These are phyloP conservation scores for Cladosporium sp. DNA, from an alignment of 2,329 filamentous ascomycete genomes.

Conservation along the genomic window DNA sequence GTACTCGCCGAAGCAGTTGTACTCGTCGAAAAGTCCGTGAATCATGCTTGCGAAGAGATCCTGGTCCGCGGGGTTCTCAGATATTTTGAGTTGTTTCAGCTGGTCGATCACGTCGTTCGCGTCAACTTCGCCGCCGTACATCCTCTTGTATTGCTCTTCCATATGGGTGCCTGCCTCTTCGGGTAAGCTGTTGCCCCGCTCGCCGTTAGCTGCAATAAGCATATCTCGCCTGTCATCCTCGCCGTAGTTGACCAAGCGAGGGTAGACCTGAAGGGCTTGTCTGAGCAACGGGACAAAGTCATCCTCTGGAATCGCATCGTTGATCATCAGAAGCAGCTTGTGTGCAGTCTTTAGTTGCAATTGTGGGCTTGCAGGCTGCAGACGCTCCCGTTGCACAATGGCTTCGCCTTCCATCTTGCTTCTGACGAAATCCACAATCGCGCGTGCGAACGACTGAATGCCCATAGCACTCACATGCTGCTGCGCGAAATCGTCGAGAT, in stretches of 20 bases:
- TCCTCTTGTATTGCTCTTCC: slow-evolving; percentile 96
- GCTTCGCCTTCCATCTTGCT: slow-evolving; percentile 84
- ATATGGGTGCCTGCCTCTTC: slow-evolving; percentile 81
- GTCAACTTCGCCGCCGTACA: slow-evolving; percentile 90
- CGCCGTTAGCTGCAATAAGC: slow-evolving; percentile 82
- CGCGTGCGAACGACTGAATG: slow-evolving; percentile 61
- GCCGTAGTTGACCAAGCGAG: slow-evolving; percentile 92
- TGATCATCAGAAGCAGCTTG: slow-evolving; percentile 74
- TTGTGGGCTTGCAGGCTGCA: slow-evolving; percentile 12
- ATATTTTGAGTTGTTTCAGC: slow-evolving; percentile 84
- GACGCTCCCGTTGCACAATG: slow-evolving; percentile 65
- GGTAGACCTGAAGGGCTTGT: slow-evolving; percentile 87
- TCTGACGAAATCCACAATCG: slow-evolving; percentile 76
- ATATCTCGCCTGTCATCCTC: slow-evolving; percentile 76
- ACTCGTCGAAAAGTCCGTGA: slow-evolving; percentile 95
- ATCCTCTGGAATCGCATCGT: slow-evolving; percentile 58
- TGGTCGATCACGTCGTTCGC: slow-evolving; percentile 83
- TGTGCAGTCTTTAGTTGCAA: slow-evolving; percentile 74
- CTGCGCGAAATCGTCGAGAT: slow-evolving; percentile 78
- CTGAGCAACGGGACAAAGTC: slow-evolving; percentile 81
- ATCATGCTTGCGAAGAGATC: slow-evolving; percentile 99
- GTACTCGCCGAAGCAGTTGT: slow-evolving; percentile 91
- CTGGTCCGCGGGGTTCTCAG: slow-evolving; percentile 78
- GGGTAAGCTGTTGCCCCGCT: slow-evolving; percentile 77
- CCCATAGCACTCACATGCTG: slow-evolving; percentile 54